Evolutionary conservation across 2,329 filamentous ascomycete species (phyloP).

Genomic region (Botrytis porri): DNA sequence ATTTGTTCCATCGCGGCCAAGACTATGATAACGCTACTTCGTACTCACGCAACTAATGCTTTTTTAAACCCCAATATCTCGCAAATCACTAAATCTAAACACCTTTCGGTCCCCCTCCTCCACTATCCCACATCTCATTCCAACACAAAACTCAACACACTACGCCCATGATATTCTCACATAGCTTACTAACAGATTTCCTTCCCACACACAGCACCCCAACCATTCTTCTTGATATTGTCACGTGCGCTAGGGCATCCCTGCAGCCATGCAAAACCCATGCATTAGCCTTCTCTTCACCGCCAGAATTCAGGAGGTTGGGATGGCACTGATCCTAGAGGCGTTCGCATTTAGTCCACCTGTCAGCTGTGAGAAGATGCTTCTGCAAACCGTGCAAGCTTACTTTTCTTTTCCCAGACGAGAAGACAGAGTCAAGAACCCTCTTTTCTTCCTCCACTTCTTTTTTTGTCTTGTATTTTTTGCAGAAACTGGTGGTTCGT

Average conservation of each 20-base stretch:
- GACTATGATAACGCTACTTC: background rate
- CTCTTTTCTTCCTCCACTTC: slow-evolving; percentile 6
- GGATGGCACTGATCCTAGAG: slow-evolving; percentile 12
- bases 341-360: background rate
- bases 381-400: background rate
- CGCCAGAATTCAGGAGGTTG: slow-evolving; percentile 17
- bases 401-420: background rate
- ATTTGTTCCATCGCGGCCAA: background rate
- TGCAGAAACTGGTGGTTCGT: background rate
- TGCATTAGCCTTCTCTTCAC: slow-evolving; percentile 12
- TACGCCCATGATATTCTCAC: background rate
- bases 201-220: background rate
- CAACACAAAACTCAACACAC: background rate
- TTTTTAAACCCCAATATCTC: background rate
- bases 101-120: too few relatives aligned
- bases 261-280: background rate
- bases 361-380: background rate
- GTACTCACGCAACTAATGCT: background rate
- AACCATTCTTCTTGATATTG: background rate
- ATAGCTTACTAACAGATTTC: background rate
- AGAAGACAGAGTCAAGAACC: background rate
- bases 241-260: background rate
- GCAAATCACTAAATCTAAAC: background rate
- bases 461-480: slow-evolving; percentile 17
- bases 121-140: background rate